Evolutionary conservation across 306 rosid species (phyloP).

Genomic region (Cicer arietinum): DNA sequence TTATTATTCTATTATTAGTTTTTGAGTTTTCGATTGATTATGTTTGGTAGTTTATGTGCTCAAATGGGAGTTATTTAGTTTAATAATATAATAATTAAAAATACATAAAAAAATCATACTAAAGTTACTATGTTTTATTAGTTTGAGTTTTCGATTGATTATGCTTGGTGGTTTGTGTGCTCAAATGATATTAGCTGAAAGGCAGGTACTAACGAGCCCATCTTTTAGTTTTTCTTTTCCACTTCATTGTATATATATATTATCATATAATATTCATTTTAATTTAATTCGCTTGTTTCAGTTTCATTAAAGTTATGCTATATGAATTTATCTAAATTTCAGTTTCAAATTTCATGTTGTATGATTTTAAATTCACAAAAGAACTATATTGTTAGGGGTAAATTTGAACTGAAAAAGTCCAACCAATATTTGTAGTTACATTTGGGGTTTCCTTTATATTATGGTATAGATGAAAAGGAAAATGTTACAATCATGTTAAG

Average conservation of each 20-base stretch:
- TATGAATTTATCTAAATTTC: neutral
- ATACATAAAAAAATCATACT: neutral
- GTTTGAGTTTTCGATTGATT: neutral
- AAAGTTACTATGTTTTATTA: neutral
- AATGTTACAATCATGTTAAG: neutral
- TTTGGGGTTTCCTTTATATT: neutral
- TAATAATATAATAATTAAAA: neutral
- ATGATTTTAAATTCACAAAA: neutral
- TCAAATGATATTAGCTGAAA: neutral
- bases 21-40: constrained; percentile 1
- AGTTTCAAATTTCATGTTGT: neutral
- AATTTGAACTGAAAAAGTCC: neutral
- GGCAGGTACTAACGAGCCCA: neutral
- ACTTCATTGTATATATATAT: neutral
- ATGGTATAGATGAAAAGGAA: neutral
- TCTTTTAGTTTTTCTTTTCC: too few species aligned
- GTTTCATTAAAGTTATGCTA: neutral
- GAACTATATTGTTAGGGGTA: neutral
- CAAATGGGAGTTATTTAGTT: neutral
- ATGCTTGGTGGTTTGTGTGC: neutral
- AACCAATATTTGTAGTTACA: neutral
- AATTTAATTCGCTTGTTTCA: neutral
- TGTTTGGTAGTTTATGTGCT: neutral
- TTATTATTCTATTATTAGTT: neutral
- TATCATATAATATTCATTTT: neutral